Evolutionary conservation across 163 green algal genomes (phyloP), one percentile per base, ranked within the genome.

Genomic region (Coccomyxa subellipsoidea): DNA sequence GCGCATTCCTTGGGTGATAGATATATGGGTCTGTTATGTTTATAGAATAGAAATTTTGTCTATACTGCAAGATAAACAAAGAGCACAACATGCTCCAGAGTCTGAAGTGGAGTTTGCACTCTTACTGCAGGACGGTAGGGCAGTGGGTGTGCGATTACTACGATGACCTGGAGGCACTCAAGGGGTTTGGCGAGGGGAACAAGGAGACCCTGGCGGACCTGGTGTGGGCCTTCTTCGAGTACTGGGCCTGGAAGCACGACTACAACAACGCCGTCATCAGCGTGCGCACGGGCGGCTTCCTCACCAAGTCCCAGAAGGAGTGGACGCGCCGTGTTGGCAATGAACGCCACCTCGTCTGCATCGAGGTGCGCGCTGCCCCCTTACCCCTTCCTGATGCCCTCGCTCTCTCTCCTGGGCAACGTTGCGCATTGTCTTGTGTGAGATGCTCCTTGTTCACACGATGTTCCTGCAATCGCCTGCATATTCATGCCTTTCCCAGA

Each of bases 171-270:
- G 79, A 79, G 0, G 37, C 66, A 0, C 84, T 98, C 38, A 54
- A 80, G 18, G 86, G 81, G 70, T 97, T 95, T 90, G 94, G 93
- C 12, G 36, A 69, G 8, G 83, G 38, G 72, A 98, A 98, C 88
- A 90, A 36, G 27, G 92, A 98, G 89, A 89, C 81, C 4, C 82
- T 98, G 75, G 94, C 85, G 8, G 86, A 96, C 84, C 91, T 98
- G 83, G 83, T 96, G 40, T 90, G 87, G 39, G 84, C 86, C 35
- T 98, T 98, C 86, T 98, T 98, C 82, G 90, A 96, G 85, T 96
- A 97, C 85, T 98, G 93, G 94, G 95, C 93, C 8, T 95, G 89
- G 85, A 82, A 89, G n/a, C 95, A 98, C 85, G 93, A 98, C 89
- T 98, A 96, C 90, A 90, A 88, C 53, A 84, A 88, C 59, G 79